Conservation (phyloP, 208 protist genomes). For the Sergeia podlipaevii region DNA sequence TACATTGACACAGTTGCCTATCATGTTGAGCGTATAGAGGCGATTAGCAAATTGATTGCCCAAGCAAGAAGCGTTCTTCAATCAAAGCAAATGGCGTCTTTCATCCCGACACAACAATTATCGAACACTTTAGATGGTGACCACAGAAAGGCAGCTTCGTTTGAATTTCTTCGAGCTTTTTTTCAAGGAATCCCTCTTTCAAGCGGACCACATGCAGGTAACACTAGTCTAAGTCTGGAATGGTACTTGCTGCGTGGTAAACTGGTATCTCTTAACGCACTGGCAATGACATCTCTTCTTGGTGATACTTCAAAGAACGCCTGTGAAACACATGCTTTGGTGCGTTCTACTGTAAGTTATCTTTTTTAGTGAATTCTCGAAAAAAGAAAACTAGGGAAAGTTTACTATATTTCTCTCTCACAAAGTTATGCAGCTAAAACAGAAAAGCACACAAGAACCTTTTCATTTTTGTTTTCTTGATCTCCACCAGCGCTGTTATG, state of each 20-base stretch:
- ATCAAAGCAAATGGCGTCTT: conserved; percentile 35
- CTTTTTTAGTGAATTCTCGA: conserved; percentile 11
- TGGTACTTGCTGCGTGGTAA: conserved; percentile 58
- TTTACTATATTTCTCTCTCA: too few relatives aligned
- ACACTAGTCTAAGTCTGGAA: conserved; percentile 22
- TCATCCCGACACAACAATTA: conserved; percentile 11
- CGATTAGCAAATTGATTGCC: conserved; percentile 32
- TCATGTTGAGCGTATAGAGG: conserved; percentile 67
- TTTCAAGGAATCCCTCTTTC: conserved; percentile 63
- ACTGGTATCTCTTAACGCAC: conserved; percentile 38
- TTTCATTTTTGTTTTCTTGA: too few relatives aligned
- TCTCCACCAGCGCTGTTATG: too few relatives aligned
- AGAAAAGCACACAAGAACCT: too few relatives aligned
- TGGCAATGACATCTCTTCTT: conserved; percentile 59
- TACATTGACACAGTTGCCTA: conserved; percentile 72
- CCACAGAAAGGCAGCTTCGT: neutral
- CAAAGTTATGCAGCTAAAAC: too few relatives aligned
- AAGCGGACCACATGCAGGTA: conserved; percentile 39
- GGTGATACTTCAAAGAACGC: conserved; percentile 46
- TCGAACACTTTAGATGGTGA: neutral
- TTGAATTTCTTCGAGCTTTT: conserved; percentile 43
- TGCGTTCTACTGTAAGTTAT: too few relatives aligned
- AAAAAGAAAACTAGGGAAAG: conserved; percentile 1
- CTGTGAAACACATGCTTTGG: conserved; percentile 39
- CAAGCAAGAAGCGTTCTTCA: conserved; percentile 28